Evolutionary conservation across 73 alveolate species (phyloP).

Genomic region (Durusdinium trenchii): DNA sequence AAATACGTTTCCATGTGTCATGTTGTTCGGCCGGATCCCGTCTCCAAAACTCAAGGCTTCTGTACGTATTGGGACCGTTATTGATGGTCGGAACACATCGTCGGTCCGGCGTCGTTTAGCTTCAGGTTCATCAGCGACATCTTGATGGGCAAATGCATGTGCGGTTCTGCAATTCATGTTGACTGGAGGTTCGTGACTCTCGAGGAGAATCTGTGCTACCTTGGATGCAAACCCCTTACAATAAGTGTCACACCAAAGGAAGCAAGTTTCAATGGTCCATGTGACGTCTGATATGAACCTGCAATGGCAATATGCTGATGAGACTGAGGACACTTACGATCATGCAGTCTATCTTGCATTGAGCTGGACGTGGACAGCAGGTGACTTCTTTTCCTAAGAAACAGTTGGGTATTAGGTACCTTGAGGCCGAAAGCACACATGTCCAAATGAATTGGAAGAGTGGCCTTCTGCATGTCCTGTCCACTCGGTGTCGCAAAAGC

Average conservation of each 20-base stretch:
- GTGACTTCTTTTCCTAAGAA: background rate
- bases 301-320: background rate
- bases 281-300: background rate
- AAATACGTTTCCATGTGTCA: background rate
- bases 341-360: background rate
- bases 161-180: no score
- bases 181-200: no score
- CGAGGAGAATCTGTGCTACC: background rate
- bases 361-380: background rate
- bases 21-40: background rate
- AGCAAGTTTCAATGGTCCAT: background rate
- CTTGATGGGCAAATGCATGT: no score
- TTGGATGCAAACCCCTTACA: background rate
- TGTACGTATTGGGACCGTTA: background rate
- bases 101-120: no score
- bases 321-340: background rate
- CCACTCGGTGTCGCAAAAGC: no score
- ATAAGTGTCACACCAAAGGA: background rate
- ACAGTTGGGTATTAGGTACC: background rate
- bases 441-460: background rate
- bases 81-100: background rate
- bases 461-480: background rate
- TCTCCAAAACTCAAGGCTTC: background rate
- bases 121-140: no score
- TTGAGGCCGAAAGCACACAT: slow-evolving; percentile 10